Base-by-base conservation (phyloP, 495 filamentous ascomycete genomes). In the Annulohypoxylon nitens region DNA sequence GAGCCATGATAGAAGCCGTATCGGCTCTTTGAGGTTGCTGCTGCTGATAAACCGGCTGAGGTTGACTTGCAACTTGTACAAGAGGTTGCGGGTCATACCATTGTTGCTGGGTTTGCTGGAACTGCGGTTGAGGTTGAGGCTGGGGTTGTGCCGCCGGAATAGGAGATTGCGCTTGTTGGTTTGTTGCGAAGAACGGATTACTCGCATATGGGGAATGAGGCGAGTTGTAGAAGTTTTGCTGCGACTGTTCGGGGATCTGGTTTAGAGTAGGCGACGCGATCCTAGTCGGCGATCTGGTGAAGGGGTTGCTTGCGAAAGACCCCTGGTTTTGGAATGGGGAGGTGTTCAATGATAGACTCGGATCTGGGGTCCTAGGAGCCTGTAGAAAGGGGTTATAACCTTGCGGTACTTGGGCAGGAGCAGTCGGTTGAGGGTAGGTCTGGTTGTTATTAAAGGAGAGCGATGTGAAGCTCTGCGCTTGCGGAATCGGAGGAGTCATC, bases 1-100 rank as follows among this genome's bases (percentile, higher is more conserved):
- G 82, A 11, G 94, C 92, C 67, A 99, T 87, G 73, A 99, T 98
- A 54, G 90, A 91, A 10, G 88, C 89, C 73, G 97, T 99, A 77
- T 97, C 90, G 1, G 85, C 76, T 45, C 82, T 79, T 60, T 83
- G 84, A 9, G 76, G 69, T 30, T 71, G 77, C 34, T 81, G 81
- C 30, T 71, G 77, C 36, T 81, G 81, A 48, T 79, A 61, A n/a
- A 43, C 23, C 14, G 41, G 59, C 30, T 63, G 59, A 33, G 67
- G 59, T 18, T 63, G 59, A 26, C 54, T n/a, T 65, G 70, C 30
- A 23, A 37, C 50, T 37, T 74, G 71, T 16, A 48, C 33, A 25
- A 55, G 78, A 7, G 74, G 74, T 25, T 79, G 76, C 16, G 79
- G 50, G 12, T 78, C 73, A 33, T 78, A 79, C 54, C 70, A 76